phyloP scores from a whole-genome alignment of 1,139 yeast species.

The Suhomyces coccinellae region DNA sequence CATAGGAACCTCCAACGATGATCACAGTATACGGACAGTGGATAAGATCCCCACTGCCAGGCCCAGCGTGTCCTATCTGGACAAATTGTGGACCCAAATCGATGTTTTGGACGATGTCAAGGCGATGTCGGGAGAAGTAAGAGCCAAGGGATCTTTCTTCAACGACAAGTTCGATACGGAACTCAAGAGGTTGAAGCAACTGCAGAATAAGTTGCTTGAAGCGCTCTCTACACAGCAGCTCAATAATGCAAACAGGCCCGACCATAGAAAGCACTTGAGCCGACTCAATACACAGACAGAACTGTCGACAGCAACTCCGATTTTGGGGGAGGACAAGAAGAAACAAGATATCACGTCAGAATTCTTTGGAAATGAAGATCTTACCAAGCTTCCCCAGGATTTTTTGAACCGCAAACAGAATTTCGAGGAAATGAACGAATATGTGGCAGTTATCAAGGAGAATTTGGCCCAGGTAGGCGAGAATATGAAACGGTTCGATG shows the following conservation, averaged over 20 bases:
- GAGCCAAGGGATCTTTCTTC: constrained; percentile 57
- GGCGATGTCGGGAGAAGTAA: constrained; percentile 58
- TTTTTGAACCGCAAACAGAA: constrained; percentile 29
- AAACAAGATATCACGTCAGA: constrained; percentile 17
- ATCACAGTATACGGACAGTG: constrained; percentile 35
- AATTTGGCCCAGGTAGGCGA: constrained; percentile 37
- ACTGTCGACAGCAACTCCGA: not conserved
- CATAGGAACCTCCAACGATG: constrained; percentile 4
- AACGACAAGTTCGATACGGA: constrained; percentile 60
- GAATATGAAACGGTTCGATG: constrained; percentile 46
- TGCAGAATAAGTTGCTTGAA: constrained; percentile 62
- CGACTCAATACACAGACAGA: constrained; percentile 8
- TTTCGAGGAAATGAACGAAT: constrained; percentile 40
- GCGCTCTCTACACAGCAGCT: constrained; percentile 50
- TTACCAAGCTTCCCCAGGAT: constrained; percentile 15
- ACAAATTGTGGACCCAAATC: constrained; percentile 82
- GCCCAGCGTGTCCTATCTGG: constrained; percentile 62
- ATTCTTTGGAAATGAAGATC: constrained; percentile 21
- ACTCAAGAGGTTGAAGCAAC: constrained; percentile 52
- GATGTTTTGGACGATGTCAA: constrained; percentile 84
- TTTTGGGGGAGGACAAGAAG: constrained; percentile 5
- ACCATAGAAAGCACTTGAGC: constrained; percentile 13
- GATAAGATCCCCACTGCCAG: constrained; percentile 50
- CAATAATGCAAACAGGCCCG: constrained; percentile 13
- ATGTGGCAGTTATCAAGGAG: constrained; percentile 37